Evolutionary conservation across 2,329 filamentous ascomycete genomes (phyloP).

Genomic region (Aspergillus candidus): DNA sequence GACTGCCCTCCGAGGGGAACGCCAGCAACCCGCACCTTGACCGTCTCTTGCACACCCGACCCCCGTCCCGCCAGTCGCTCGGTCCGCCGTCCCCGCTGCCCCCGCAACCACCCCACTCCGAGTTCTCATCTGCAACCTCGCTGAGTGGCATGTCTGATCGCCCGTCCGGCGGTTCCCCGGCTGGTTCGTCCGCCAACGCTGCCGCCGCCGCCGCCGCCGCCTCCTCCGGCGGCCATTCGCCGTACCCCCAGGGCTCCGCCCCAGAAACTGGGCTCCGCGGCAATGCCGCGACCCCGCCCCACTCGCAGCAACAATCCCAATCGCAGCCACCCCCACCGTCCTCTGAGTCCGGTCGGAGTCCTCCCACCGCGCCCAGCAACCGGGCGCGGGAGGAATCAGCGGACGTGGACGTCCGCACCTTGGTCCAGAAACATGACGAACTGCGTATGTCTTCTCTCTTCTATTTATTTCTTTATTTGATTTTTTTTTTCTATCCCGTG

Average conservation of each 20-base stretch:
- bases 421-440: constrained; percentile 41
- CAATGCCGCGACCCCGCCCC: constrained; percentile 40
- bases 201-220: not conserved
- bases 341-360: too few relatives aligned
- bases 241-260: constrained; percentile 8
- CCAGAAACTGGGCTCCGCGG: constrained; percentile 17
- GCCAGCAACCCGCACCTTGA: constrained; percentile 10
- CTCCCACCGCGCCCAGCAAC: constrained; percentile 1
- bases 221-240: constrained; percentile 8
- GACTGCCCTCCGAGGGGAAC: constrained; percentile 11
- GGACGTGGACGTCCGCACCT: constrained; percentile 40
- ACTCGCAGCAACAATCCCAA: constrained; percentile 26
- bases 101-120: constrained; percentile 6
- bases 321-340: constrained; percentile 9
- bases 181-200: constrained; percentile 8
- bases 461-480: not conserved
- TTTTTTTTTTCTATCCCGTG: not conserved
- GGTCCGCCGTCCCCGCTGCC: constrained; percentile 18
- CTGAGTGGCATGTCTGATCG: constrained; percentile 16
- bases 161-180: constrained; percentile 9
- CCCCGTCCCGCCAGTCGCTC: constrained; percentile 17
- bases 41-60: constrained; percentile 9
- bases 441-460: constrained; percentile 33
- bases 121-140: constrained; percentile 3
- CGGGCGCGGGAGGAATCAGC: constrained; percentile 29